Base-by-base conservation (phyloP, 106 monocot genomes). In the Apostasia shenzhenica region DNA sequence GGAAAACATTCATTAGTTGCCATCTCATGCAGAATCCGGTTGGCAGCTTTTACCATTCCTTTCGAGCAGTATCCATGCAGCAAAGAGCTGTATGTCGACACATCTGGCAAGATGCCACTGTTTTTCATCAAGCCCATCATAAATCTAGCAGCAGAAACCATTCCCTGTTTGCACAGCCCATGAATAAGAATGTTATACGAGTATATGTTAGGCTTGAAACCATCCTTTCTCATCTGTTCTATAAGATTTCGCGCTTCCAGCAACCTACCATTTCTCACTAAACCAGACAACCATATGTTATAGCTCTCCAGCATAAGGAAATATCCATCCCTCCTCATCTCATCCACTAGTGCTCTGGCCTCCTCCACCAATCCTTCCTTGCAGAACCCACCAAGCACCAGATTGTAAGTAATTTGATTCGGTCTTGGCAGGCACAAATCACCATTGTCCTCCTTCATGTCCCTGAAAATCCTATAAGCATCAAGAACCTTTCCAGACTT, bases 111-210 rank as follows among this genome's bases (percentile, higher is more conserved):
- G 14, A 87, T 73, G 57, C 86, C 87, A 72, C 69, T 73, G 43
- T 67, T 80, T 73, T 66, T 82, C 92, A 97, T 89, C 57, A 90
- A 79, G 72, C 45, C n/a, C 72, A 89, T 26, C 8, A 85, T 79
- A 44, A 77, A 77, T 65, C 83, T 72, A 1, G 89, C 97, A 76
- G 67, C 80, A 68, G 61, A 78, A 65, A 90, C 14, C 89, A 89
- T 83, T 6, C 83, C 84, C 67, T 79, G 82, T 77, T 83, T 92
- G 59, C 97, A 92, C 40, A 97, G 72, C 13, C 97, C 97, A 78
- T 89, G 79, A 5, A 92, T 73, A 55, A 92, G 71, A 51, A 89
- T 87, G 75, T 97, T 97, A 72, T 85, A 97, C 1, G 92, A 87
- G 65, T 85, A 79, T 26, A 73, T 46, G 76, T 80, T 87, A 10